Conservation (phyloP, 768 basidiomycete species). For the Cubamyces sp. region DNA sequence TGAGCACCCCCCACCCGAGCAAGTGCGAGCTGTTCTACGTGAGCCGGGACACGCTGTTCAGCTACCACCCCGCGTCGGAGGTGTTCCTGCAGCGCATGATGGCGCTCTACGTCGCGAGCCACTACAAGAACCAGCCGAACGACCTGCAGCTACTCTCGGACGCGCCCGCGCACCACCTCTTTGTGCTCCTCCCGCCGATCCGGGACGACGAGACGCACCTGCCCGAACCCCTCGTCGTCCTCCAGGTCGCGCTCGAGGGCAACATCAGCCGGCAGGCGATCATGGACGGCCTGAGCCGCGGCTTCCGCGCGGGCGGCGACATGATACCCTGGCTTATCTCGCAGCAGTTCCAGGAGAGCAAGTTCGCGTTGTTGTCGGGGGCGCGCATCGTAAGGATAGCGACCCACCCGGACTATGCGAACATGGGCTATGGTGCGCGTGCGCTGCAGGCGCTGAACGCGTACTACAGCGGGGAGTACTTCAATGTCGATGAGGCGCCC, state of each 20-base stretch:
- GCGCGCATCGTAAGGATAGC: constrained; percentile 92
- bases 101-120: constrained; percentile 95
- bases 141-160: constrained; percentile 97
- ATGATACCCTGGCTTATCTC: constrained; percentile 97
- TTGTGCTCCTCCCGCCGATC: constrained; percentile 92
- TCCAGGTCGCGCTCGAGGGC: constrained; percentile 96
- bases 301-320: constrained; percentile 88
- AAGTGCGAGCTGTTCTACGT: constrained; percentile 96
- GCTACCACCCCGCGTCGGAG: constrained; percentile 96
- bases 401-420: constrained; percentile 93
- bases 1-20: constrained; percentile 94
- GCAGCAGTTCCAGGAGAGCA: constrained; percentile 94
- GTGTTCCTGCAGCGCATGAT: constrained; percentile 98
- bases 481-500: constrained; percentile 77
- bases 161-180: constrained; percentile 95
- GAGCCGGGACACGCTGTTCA: constrained; percentile 94
- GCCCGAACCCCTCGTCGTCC: constrained; percentile 92
- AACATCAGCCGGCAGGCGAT: constrained; percentile 86
- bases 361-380: constrained; percentile 90
- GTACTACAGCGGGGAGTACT: constrained; percentile 93
- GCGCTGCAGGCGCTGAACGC: constrained; percentile 85
- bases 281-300: constrained; percentile 82
- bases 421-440: constrained; percentile 95
- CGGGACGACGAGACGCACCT: constrained; percentile 88
- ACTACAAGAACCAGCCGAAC: constrained; percentile 99